These are phyloP conservation scores for Lipomyces kockii DNA, from an alignment of 805 yeast species.

Conservation along the genomic window DNA sequence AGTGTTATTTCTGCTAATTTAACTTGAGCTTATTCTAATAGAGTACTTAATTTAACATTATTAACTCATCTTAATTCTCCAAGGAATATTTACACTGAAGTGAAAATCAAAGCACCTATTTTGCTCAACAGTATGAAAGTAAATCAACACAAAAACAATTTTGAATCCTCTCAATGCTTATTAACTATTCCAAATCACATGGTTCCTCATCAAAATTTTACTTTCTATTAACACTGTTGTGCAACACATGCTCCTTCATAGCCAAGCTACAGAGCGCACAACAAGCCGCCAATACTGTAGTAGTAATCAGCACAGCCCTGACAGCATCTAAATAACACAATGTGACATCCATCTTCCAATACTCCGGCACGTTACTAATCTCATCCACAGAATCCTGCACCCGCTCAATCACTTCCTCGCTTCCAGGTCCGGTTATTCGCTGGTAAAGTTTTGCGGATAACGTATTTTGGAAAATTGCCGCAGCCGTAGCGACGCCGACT, in stretches of 20 bases:
- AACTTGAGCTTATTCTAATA: not conserved
- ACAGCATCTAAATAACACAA: constrained; percentile 9
- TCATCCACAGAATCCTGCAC: constrained; percentile 18
- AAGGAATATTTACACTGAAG: too few species aligned
- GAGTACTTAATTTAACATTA: not conserved
- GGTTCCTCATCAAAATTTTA: too few species aligned
- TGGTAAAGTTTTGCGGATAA: constrained; percentile 40
- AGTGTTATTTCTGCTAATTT: not conserved
- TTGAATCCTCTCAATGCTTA: too few species aligned
- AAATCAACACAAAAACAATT: too few species aligned
- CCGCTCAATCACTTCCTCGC: constrained; percentile 13
- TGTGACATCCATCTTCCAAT: constrained; percentile 6
- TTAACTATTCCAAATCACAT: too few species aligned
- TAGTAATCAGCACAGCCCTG: constrained; percentile 14
- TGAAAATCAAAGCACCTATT: too few species aligned
- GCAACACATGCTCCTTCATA: constrained; percentile 21
- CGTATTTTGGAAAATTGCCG: constrained; percentile 57
- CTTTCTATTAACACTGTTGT: not conserved
- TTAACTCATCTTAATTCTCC: not conserved
- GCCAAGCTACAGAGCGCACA: not conserved
- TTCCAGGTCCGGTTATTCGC: constrained; percentile 18
- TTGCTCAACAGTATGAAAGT: too few species aligned
- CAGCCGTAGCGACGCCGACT: constrained; percentile 62
- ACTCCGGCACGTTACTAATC: not conserved
- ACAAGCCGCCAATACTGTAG: not conserved